Percentiles rank a stretch among this genome's conserved stretches.
These are phyloP conservation scores for Fusarium keratoplasticum DNA, from an alignment of 2,329 filamentous ascomycete genomes.

Conservation along the genomic window DNA sequence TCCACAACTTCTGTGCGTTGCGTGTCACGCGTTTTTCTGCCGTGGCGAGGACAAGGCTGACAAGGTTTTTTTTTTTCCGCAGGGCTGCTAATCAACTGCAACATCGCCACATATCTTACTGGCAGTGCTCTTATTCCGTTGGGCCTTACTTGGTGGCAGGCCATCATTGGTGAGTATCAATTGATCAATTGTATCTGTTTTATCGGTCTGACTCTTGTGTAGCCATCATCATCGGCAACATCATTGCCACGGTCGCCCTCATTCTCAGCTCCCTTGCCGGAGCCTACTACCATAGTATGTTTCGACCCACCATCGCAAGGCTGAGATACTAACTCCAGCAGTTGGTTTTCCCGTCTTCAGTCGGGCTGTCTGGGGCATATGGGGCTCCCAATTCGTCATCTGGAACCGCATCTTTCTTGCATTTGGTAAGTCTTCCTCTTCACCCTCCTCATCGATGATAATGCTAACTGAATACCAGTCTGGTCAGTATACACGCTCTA, in stretches of 20 bases:
- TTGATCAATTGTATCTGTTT: background rate
- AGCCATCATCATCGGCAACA: slow-evolving; percentile 53
- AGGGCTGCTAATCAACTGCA: slow-evolving; percentile 62
- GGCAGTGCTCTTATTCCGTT: slow-evolving; percentile 56
- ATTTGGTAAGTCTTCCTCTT: slow-evolving; percentile 48
- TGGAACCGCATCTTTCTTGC: slow-evolving; percentile 57
- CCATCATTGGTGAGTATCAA: slow-evolving; percentile 50
- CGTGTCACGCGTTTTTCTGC: background rate
- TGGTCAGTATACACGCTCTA: background rate
- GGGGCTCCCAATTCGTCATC: slow-evolving; percentile 56
- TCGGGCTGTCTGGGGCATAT: slow-evolving; percentile 55
- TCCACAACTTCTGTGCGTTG: slow-evolving; percentile 57
- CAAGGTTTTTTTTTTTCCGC: background rate
- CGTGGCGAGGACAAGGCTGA: background rate
- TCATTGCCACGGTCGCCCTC: slow-evolving; percentile 54
- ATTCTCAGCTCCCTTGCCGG: slow-evolving; percentile 58
- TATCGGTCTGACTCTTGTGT: background rate
- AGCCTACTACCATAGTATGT: slow-evolving; percentile 54
- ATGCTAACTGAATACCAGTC: slow-evolving; percentile 7
- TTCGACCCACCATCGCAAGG: background rate
- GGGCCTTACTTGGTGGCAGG: slow-evolving; percentile 57
- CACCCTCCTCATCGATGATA: background rate
- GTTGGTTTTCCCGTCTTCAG: slow-evolving; percentile 55
- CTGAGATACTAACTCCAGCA: slow-evolving; percentile 17
- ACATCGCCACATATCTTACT: slow-evolving; percentile 55